These are phyloP conservation scores for Hygrocybe punicea DNA, from an alignment of 768 basidiomycete species.

Conservation along the genomic window DNA sequence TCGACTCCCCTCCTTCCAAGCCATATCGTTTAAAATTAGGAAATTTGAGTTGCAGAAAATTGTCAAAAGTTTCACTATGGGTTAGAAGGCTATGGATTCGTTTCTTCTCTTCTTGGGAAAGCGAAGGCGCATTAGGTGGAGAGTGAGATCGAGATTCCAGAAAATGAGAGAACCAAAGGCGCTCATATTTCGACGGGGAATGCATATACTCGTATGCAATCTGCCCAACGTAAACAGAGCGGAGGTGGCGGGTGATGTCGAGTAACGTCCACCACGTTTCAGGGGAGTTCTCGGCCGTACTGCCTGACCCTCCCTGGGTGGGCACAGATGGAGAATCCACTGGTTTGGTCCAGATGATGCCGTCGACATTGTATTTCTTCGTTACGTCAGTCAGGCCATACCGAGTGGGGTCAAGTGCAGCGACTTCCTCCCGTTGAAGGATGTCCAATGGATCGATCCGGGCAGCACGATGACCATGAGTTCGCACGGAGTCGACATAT, in stretches of 20 bases:
- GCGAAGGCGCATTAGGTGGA: constrained; percentile 25
- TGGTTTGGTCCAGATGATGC: constrained; percentile 73
- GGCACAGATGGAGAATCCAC: constrained; percentile 30
- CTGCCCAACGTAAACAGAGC: constrained; percentile 72
- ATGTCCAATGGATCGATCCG: constrained; percentile 85
- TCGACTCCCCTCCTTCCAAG: constrained; percentile 89
- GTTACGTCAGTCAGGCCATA: constrained; percentile 64
- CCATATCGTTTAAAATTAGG: constrained; percentile 59
- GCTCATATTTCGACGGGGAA: constrained; percentile 78
- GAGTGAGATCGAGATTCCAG: constrained; percentile 57
- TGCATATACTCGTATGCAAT: constrained; percentile 95
- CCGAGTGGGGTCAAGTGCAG: constrained; percentile 69
- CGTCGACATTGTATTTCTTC: constrained; percentile 65
- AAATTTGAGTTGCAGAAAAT: constrained; percentile 83
- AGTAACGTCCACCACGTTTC: constrained; percentile 60
- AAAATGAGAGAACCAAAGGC: constrained; percentile 84
- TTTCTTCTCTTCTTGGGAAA: constrained; percentile 40
- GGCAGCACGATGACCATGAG: constrained; percentile 80
- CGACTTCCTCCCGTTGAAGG: constrained; percentile 76
- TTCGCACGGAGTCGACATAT: constrained; percentile 86
- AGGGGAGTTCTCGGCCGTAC: constrained; percentile 10
- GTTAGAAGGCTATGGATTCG: constrained; percentile 68
- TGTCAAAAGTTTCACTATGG: constrained; percentile 77
- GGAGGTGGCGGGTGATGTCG: constrained; percentile 67
- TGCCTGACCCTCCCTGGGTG: constrained; percentile 13